A percentile compares a stretch with the other conserved stretches of the same genome.
phyloP scores from a whole-genome alignment of 208 protist species.

The Trichomonas tenax region DNA sequence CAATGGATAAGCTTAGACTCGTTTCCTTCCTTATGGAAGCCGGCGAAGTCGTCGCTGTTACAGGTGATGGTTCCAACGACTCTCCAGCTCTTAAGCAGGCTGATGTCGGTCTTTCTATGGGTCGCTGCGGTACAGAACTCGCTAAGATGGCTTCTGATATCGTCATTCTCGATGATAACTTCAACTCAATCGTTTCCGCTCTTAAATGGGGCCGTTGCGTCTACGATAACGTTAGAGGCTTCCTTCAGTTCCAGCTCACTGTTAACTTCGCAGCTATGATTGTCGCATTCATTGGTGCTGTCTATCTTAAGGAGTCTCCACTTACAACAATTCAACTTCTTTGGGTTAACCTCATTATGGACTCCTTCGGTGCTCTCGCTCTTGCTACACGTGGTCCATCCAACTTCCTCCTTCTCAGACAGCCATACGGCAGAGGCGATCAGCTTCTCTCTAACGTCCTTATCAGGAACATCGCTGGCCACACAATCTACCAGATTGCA shows the following conservation, averaged over 20 bases:
- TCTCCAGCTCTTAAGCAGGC: conserved; percentile 82
- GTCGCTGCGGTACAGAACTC: conserved; percentile 10
- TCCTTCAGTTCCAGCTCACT: conserved; percentile 91
- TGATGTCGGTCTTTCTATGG: conserved; percentile 28
- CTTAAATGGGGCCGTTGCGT: conserved; percentile 90
- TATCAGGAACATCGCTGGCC: conserved; percentile 54
- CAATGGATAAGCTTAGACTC: conserved; percentile 19
- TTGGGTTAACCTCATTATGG: conserved; percentile 98
- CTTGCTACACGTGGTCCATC: conserved; percentile 79
- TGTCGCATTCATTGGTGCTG: conserved; percentile 67
- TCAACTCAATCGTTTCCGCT: conserved; percentile 34
- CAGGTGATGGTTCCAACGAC: conserved; percentile 70
- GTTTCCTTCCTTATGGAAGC: conserved; percentile 7
- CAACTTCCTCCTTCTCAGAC: conserved; percentile 39
- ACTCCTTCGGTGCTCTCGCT: conserved; percentile 84
- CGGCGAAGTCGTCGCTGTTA: conserved; percentile 26
- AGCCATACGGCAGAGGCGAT: conserved; percentile 32
- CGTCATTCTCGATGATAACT: conserved; percentile 32
- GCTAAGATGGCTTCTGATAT: conserved; percentile 28
- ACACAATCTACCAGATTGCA: conserved; percentile 53
- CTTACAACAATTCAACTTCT: conserved; percentile 79
- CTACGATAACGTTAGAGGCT: conserved; percentile 86
- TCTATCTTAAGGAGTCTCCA: conserved; percentile 41
- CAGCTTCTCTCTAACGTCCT: conserved; percentile 60
- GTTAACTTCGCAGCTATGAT: conserved; percentile 80